Percentiles rank a stretch among this genome's conserved stretches.
Conservation (phyloP, 495 filamentous ascomycete species). For the Talaromyces stipitatus region DNA sequence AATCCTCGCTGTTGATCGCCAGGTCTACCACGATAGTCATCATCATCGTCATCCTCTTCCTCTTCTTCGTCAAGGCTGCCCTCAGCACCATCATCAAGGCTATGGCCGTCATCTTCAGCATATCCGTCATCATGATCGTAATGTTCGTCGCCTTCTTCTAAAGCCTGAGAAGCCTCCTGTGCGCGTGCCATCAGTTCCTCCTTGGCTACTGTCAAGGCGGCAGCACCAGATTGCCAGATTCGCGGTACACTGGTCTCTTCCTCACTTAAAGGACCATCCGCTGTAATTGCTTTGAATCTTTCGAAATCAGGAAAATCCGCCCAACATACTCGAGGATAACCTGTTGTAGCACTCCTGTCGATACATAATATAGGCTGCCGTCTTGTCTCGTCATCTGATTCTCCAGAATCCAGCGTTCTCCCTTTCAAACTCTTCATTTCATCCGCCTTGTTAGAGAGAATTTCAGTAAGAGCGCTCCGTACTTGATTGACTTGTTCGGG, state of each 20-base stretch:
- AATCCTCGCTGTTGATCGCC: conserved; percentile 82
- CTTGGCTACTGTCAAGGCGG: conserved; percentile 47
- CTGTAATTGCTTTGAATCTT: conserved; percentile 26
- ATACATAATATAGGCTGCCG: conserved; percentile 39
- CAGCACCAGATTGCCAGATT: conserved; percentile 46
- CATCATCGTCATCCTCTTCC: conserved; percentile 68
- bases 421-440: conserved; percentile 41
- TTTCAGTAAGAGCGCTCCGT: conserved; percentile 37
- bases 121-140: conserved; percentile 38
- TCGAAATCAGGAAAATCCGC: conserved; percentile 39
- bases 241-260: conserved; percentile 46
- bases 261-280: conserved; percentile 31
- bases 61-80: conserved; percentile 5
- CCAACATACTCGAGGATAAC: conserved; percentile 41
- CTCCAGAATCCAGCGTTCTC: conserved; percentile 32
- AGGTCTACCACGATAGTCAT: conserved; percentile 73
- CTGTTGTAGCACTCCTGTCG: conserved; percentile 35
- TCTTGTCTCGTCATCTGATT: conserved; percentile 29
- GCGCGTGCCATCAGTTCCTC: conserved; percentile 52
- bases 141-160: conserved; percentile 33
- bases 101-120: conserved; percentile 42
- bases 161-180: conserved; percentile 40
- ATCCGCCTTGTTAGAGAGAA: conserved; percentile 40
- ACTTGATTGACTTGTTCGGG: conserved; percentile 43
- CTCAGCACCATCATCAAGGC: conserved; percentile 33